Percentiles rank a stretch among this genome's conserved stretches.
These are phyloP conservation scores for Candida hungchunana DNA, from an alignment of 805 yeast genomes.

Conservation along the genomic window DNA sequence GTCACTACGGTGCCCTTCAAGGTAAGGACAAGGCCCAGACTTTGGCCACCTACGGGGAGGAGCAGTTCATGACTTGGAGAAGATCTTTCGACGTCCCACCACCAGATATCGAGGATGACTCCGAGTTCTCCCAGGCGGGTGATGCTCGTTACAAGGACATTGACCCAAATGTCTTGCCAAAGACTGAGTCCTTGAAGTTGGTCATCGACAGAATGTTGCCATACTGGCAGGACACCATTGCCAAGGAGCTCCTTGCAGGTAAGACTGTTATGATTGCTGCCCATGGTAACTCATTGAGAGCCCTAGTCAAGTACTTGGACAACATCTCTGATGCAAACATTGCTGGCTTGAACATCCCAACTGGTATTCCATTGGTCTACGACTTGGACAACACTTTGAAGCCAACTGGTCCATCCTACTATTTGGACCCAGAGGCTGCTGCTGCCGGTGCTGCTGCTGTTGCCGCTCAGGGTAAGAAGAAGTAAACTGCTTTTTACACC, in stretches of 20 bases:
- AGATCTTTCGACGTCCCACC: slow-evolving; percentile 97
- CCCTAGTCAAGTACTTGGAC: slow-evolving; percentile 92
- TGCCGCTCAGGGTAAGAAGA: slow-evolving; percentile 88
- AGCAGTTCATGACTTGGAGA: slow-evolving; percentile 95
- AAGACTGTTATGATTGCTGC: slow-evolving; percentile 94
- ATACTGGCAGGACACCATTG: slow-evolving; percentile 91
- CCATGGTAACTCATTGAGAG: slow-evolving; percentile 98
- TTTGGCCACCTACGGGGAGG: slow-evolving; percentile 81
- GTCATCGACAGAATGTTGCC: slow-evolving; percentile 96
- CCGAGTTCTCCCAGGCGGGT: slow-evolving; percentile 78
- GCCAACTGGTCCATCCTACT: slow-evolving; percentile 91
- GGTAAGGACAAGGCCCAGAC: slow-evolving; percentile 98
- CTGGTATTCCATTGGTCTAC: slow-evolving; percentile 97
- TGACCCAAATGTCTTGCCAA: slow-evolving; percentile 85
- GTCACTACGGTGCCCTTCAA: slow-evolving; percentile 98
- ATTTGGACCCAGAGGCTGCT: slow-evolving; percentile 99
- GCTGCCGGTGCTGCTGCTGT: slow-evolving; percentile 99
- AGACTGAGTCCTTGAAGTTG: slow-evolving; percentile 89
- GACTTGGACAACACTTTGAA: slow-evolving; percentile 83
- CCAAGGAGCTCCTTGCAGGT: slow-evolving; percentile 76
- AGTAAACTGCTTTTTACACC: no score
- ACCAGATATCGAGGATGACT: slow-evolving; percentile 73
- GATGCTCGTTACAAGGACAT: slow-evolving; percentile 82
- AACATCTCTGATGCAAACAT: slow-evolving; percentile 87
- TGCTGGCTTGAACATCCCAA: slow-evolving; percentile 94